These are phyloP conservation scores for Fusarium sacchari DNA, from an alignment of 2,329 filamentous ascomycete species.

Conservation along the genomic window DNA sequence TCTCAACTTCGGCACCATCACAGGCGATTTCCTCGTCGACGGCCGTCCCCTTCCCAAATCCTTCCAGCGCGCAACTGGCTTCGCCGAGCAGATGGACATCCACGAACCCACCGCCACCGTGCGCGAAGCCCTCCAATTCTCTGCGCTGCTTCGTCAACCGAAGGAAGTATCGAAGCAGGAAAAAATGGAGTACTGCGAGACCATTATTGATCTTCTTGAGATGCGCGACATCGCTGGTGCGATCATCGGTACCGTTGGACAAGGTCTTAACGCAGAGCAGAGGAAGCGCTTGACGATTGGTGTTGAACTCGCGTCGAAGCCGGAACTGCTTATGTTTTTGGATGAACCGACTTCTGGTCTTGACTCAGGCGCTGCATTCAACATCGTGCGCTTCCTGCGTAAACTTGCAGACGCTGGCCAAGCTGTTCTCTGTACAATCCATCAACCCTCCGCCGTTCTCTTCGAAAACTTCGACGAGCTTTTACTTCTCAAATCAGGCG, in stretches of 20 bases:
- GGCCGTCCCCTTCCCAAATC: slow-evolving; percentile 75
- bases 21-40: slow-evolving; percentile 82
- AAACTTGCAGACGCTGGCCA: slow-evolving; percentile 70
- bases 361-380: slow-evolving; percentile 67
- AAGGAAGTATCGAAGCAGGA: slow-evolving; percentile 65
- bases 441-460: slow-evolving; percentile 66
- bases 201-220: slow-evolving; percentile 74
- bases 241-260: slow-evolving; percentile 67
- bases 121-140: slow-evolving; percentile 72
- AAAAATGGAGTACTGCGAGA: slow-evolving; percentile 75
- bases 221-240: slow-evolving; percentile 75
- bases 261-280: slow-evolving; percentile 70
- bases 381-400: slow-evolving; percentile 69
- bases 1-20: slow-evolving; percentile 79
- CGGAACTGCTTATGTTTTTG: slow-evolving; percentile 70
- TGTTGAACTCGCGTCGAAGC: slow-evolving; percentile 66
- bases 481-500: slow-evolving; percentile 63
- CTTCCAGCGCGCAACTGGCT: slow-evolving; percentile 84
- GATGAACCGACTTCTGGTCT: slow-evolving; percentile 70
- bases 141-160: slow-evolving; percentile 71
- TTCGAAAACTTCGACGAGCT: slow-evolving; percentile 68
- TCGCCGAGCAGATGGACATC: slow-evolving; percentile 71
- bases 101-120: slow-evolving; percentile 75
- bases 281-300: slow-evolving; percentile 66
- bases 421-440: slow-evolving; percentile 69